Evolutionary conservation across 768 basidiomycete species (phyloP), one percentile per base, ranked within the genome.

Genomic region (Psilocybe sp.): DNA sequence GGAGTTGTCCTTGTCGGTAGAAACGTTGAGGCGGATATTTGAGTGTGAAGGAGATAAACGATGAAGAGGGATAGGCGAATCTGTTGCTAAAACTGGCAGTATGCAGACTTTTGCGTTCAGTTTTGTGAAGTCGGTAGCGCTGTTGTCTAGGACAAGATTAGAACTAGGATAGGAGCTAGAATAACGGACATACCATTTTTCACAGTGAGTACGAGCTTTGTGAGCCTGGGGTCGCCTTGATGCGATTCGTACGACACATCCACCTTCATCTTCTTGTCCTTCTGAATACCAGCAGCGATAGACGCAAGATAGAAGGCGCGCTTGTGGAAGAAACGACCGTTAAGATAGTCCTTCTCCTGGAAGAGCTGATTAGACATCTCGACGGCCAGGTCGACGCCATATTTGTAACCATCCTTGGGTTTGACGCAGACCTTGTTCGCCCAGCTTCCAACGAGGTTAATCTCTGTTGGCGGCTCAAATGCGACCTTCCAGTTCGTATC

Each of bases 291-390:
- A 7, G 79, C 74, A 1, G 90, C 89, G 40, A 98, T 71, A 4
- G 79, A 80, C 6, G 93, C 87, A 15, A 98, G 79, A 67, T 92
- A 99, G 63, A 88, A 93, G 0, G 92, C 85, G 35, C 91, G 78
- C 63, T 98, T 98, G 63, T 95, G 88, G 64, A 96, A 95, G 65
- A 88, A 93, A 10, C 97, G 82, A 7, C 84, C 80, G 62, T 94
- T 87, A 50, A 93, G 73, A 56, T 92, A 91, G 62, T 98, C 95
- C 64, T 98, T 99, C 61, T 95, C 92, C 71, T 96, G 92, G 61
- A 98, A 95, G n/a, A 97, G 72, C 60, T 91, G 92, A 35, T 80
- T 65, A 9, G 93, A 92, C 91, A 97, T 96, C 64, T 92, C 85
- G 12, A 96, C 73, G 1, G 85, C 87, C 34, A 97, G 44, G 64